phyloP scores from a whole-genome alignment of 2,329 filamentous ascomycete species.

The Westerdykella ornata region DNA sequence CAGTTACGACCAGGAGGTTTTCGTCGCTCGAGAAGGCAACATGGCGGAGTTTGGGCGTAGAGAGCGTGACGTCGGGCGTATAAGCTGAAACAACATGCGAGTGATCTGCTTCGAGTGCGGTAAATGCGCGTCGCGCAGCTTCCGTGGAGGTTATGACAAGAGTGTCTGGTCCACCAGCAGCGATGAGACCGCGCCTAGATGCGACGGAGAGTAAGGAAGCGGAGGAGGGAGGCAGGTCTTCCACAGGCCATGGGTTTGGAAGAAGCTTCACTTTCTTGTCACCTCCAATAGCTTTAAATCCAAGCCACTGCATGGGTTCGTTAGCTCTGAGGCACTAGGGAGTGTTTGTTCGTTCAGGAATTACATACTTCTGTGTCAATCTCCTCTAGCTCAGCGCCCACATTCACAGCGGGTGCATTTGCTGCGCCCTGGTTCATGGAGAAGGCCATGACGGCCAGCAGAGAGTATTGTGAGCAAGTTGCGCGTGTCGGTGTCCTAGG shows the following conservation, averaged over 20 bases:
- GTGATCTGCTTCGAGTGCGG: slow-evolving; percentile 42
- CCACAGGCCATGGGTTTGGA: slow-evolving; percentile 66
- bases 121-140: slow-evolving; percentile 68
- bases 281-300: slow-evolving; percentile 63
- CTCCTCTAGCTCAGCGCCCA: slow-evolving; percentile 63
- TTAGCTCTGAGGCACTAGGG: slow-evolving; percentile 4
- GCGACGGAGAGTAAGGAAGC: slow-evolving; percentile 81
- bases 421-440: slow-evolving; percentile 48
- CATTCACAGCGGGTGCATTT: slow-evolving; percentile 41
- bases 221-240: slow-evolving; percentile 64
- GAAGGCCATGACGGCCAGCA: slow-evolving; percentile 54
- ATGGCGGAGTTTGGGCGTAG: slow-evolving; percentile 75
- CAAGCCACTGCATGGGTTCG: slow-evolving; percentile 51
- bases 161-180: slow-evolving; percentile 76
- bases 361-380: slow-evolving; percentile 69
- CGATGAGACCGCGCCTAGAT: slow-evolving; percentile 70
- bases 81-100: slow-evolving; percentile 64
- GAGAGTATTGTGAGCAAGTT: slow-evolving; percentile 17
- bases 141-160: slow-evolving; percentile 73
- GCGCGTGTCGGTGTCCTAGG: slow-evolving; percentile 23
- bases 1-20: slow-evolving; percentile 72
- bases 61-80: slow-evolving; percentile 64
- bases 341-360: neutral
- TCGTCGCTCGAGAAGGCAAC: slow-evolving; percentile 89
- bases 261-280: slow-evolving; percentile 76